These are phyloP conservation scores for Salix brachista DNA, from an alignment of 345 rosid species.

Conservation along the genomic window DNA sequence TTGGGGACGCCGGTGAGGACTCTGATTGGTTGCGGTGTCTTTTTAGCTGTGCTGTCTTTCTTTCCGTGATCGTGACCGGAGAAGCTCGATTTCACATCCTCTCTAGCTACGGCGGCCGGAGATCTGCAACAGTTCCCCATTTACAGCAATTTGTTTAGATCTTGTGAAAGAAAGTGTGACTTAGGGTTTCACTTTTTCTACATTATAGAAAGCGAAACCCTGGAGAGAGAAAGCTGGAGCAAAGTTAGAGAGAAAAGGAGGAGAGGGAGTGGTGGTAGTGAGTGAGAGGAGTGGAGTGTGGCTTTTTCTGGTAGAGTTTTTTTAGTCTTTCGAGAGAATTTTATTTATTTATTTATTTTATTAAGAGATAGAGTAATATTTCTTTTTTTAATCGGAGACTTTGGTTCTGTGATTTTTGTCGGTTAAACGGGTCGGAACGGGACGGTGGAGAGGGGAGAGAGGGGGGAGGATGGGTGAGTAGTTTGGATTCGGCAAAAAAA, in stretches of 20 bases:
- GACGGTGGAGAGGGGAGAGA: conserved; percentile 13
- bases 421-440: conserved; percentile 32
- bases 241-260: not conserved
- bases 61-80: conserved; percentile 66
- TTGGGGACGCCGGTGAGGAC: conserved; percentile 72
- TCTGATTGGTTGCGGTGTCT: conserved; percentile 48
- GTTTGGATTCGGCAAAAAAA: not conserved
- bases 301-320: not conserved
- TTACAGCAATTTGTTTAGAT: not conserved
- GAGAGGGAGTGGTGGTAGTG: not conserved
- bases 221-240: not conserved
- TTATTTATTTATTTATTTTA: not conserved
- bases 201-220: conserved; percentile 13
- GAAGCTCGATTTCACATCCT: conserved; percentile 85
- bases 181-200: conserved; percentile 18
- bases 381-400: conserved; percentile 12
- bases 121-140: conserved; percentile 99
- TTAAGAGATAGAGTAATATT: not conserved
- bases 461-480: not conserved
- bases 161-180: conserved; percentile 1
- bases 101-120: conserved; percentile 97
- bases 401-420: conserved; percentile 30
- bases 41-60: conserved; percentile 54
- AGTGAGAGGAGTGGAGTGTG: not conserved
- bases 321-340: conserved; percentile 21